A percentile compares a stretch with the other conserved stretches of the same genome.
Conservation (phyloP, 257 asterid species). For the Avicennia marina region DNA sequence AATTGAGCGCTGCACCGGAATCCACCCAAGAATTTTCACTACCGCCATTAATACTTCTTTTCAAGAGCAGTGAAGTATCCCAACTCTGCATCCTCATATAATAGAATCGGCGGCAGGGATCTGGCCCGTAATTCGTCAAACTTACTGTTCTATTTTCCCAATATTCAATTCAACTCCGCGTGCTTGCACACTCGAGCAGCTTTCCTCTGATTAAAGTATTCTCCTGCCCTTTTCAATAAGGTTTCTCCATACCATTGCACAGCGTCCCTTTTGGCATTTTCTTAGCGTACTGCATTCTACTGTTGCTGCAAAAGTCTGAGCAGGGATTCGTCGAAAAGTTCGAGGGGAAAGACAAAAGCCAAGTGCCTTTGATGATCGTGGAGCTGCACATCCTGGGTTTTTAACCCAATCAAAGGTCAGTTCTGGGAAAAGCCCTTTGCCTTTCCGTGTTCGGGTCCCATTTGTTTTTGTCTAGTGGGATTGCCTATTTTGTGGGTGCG, state of each 20-base stretch:
- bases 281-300: neutral
- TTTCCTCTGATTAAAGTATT: conserved; percentile 1
- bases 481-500: neutral
- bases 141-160: neutral
- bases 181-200: neutral
- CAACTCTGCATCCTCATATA: conserved; percentile 3
- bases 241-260: neutral
- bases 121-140: conserved; percentile 7
- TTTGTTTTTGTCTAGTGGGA: neutral
- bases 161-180: neutral
- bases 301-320: conserved; percentile 4
- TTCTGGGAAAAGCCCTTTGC: neutral
- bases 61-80: neutral
- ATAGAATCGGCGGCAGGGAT: conserved; percentile 5
- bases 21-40: neutral
- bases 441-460: neutral
- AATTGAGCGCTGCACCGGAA: neutral
- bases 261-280: neutral
- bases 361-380: neutral
- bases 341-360: conserved; percentile 7
- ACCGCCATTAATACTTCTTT: conserved; percentile 4
- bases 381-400: neutral
- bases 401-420: neutral
- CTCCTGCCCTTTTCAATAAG: neutral
- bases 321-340: conserved; percentile 5